These are phyloP conservation scores for Zea mays DNA, from an alignment of 176 grass and related monocot species.

Conservation along the genomic window Zm-B73-REFERENCE-NAM-5.0 NC_050096.1:265076001-265076500, in stretches of 20 bases:
- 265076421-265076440: background rate
- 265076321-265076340: background rate
- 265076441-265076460: background rate
- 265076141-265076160: background rate
- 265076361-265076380: background rate
- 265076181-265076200: no score
- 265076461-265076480: background rate
- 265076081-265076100: background rate
- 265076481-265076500: no score
- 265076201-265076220: background rate
- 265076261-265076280: background rate
- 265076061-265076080: no score
- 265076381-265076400: conserved; percentile 16
- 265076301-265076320: conserved; percentile 11
- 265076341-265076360: background rate
- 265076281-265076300: background rate
- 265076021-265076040: no score
- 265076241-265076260: conserved; percentile 12
- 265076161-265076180: no score
- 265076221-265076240: conserved; percentile 28
- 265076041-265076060: no score
- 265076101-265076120: background rate
- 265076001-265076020: no score
- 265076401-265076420: background rate
- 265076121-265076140: background rate